Base-by-base conservation (phyloP, 2,329 filamentous ascomycete species). In the Cyphellophora attinorum region DNA sequence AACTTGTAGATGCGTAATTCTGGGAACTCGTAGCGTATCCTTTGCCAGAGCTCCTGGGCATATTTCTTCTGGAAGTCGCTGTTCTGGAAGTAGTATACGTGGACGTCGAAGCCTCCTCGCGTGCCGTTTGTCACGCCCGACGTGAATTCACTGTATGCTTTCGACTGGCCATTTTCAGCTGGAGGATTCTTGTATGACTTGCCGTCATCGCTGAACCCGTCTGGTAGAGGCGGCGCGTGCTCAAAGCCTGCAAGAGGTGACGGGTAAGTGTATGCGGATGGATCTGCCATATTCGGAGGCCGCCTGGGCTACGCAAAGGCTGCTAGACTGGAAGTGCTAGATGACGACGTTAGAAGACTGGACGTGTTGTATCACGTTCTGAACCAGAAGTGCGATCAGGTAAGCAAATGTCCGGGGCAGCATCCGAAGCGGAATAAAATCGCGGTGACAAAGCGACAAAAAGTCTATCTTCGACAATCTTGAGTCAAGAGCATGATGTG, bases 1-100 rank as follows among this genome's bases (percentile, higher is more conserved):
- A 93, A 65, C 11, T 59, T 67, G 55, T 94, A 93, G 48, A 93
- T 80, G 35, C 85, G 33, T 25, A 52, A 68, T 54, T 61, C 85
- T 79, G 46, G 46, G 29, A 49, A 93, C 61, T 94, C 85, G 40
- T 78, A 69, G 31, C 85, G 67, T 45, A 93, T 83, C 8, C 85
- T 70, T 52, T 88, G 76, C 72, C 80, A 84, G 0, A 94, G 66
- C 29, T 81, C 77, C 17, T 60, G 67, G 1, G 85, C 85, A 51
- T 80, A 89, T 21, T 72, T 64, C 0, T 58, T 56, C 52, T 93
- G 81, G 5, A 66, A 61, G 1, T 68, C 55, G 41, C 79, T 79
- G 29, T 63, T 68, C 51, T 74, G 58, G 44, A 78, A 74, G 57
- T 85, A 84, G 60, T 94, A 94, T 49, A 94, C 78, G 57, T 94